Conservation (phyloP, 768 basidiomycete genomes). For the Asterophora lycoperdoides region DNA sequence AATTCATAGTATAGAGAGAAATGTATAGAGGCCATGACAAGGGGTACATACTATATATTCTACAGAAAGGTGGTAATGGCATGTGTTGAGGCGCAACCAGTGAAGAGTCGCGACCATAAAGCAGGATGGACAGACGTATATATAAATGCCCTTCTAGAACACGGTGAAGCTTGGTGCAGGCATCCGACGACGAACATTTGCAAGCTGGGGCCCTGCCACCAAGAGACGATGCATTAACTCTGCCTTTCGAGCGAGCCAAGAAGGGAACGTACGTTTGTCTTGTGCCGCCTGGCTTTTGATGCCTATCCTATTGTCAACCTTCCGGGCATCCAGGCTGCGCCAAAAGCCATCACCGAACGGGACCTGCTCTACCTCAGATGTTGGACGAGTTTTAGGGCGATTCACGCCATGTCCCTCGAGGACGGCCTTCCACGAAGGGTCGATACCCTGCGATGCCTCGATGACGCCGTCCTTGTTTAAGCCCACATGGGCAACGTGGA, state of each 20-base stretch:
- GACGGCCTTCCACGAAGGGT: slow-evolving; percentile 48
- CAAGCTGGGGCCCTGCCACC: background rate
- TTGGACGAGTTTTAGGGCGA: slow-evolving; percentile 17
- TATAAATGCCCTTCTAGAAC: slow-evolving; percentile 1
- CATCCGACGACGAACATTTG: slow-evolving; percentile 10
- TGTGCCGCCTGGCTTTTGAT: slow-evolving; percentile 2
- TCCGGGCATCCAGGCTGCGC: slow-evolving; percentile 24
- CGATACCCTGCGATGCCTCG: slow-evolving; percentile 50
- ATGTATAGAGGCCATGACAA: no score
- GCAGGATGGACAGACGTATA: no score
- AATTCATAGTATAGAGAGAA: no score
- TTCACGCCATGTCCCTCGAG: slow-evolving; percentile 25
- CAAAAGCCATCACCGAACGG: slow-evolving; percentile 32
- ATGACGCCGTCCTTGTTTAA: slow-evolving; percentile 46
- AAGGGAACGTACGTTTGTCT: background rate
- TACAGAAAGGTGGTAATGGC: background rate
- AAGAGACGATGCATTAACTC: background rate
- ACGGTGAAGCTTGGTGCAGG: slow-evolving; percentile 13
- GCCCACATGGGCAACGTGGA: slow-evolving; percentile 64
- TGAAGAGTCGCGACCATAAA: background rate
- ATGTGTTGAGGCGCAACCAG: background rate
- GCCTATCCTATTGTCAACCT: background rate
- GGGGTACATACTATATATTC: no score
- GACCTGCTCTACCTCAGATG: slow-evolving; percentile 23
- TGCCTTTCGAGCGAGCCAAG: background rate